phyloP scores from a whole-genome alignment of 441 rosid species.

The Adansonia rubrostipa region DNA sequence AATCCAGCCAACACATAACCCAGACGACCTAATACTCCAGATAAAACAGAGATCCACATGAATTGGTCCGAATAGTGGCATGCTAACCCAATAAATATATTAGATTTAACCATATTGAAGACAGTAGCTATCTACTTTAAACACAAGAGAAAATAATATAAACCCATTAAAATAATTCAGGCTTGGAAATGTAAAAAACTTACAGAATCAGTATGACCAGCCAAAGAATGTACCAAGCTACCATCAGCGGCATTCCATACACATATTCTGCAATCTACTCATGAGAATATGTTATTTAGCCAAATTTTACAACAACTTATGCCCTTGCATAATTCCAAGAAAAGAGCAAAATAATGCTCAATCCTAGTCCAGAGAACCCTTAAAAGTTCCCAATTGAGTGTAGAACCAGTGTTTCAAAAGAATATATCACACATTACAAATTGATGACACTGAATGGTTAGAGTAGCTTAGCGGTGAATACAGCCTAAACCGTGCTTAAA shows the following conservation, averaged over 20 bases:
- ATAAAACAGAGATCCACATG: background rate
- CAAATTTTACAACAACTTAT: conserved; percentile 21
- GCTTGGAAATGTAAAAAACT: conserved; percentile 41
- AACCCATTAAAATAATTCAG: background rate
- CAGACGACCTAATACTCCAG: background rate
- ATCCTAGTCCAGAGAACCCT: background rate
- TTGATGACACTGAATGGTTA: background rate
- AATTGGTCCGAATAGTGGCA: background rate
- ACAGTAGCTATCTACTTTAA: background rate
- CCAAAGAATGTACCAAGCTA: conserved; percentile 92
- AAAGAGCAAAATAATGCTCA: background rate
- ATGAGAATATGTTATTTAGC: conserved; percentile 24
- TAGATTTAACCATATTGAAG: conserved; percentile 7
- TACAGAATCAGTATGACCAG: conserved; percentile 96
- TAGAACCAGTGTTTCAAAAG: background rate
- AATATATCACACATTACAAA: background rate
- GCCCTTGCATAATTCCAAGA: conserved; percentile 3
- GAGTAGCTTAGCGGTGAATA: background rate
- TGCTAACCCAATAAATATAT: conserved; percentile 2
- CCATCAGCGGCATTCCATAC: conserved; percentile 99
- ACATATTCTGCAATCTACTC: conserved; percentile 97
- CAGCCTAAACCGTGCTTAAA: background rate
- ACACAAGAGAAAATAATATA: background rate
- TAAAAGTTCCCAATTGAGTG: background rate
- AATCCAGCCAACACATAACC: background rate